Conservation (phyloP, 2,329 filamentous ascomycete species). For the Botrytis pseudocinerea region DNA sequence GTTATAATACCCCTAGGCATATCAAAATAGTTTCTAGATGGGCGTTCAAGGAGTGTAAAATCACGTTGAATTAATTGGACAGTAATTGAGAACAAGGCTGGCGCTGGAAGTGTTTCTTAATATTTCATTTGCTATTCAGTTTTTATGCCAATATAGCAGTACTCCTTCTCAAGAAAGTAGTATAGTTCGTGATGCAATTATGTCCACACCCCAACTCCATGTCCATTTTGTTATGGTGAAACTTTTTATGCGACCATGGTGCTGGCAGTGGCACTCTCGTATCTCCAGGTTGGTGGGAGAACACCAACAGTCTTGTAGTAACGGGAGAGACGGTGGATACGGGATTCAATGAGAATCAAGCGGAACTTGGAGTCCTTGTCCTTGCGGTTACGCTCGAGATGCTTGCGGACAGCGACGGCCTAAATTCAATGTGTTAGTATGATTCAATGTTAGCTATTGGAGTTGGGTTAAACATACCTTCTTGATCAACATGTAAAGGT, state of each 20-base stretch:
- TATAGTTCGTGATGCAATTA: slow-evolving; percentile 29
- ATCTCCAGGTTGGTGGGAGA: slow-evolving; percentile 93
- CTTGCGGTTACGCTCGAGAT: slow-evolving; percentile 99
- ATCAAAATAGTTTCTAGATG: slow-evolving; percentile 6
- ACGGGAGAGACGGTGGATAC: slow-evolving; percentile 98
- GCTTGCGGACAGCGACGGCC: slow-evolving; percentile 99
- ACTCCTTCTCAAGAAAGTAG: slow-evolving; percentile 24
- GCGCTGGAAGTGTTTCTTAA: slow-evolving; percentile 34
- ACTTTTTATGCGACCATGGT: slow-evolving; percentile 77
- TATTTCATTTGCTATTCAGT: slow-evolving; percentile 37
- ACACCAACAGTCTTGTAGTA: slow-evolving; percentile 98
- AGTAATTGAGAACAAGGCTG: slow-evolving; percentile 14
- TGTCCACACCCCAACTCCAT: slow-evolving; percentile 38
- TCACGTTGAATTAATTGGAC: not conserved
- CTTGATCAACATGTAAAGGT: slow-evolving; percentile 99
- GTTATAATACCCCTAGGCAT: slow-evolving; percentile 10
- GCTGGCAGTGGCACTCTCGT: slow-evolving; percentile 95
- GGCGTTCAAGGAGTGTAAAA: slow-evolving; percentile 7
- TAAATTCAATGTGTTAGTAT: slow-evolving; percentile 32
- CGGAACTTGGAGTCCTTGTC: slow-evolving; percentile 99
- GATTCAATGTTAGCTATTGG: not conserved
- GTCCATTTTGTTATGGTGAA: slow-evolving; percentile 26
- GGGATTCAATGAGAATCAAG: slow-evolving; percentile 99
- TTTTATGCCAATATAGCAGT: slow-evolving; percentile 34
- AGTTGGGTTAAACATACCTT: slow-evolving; percentile 63